Conservation (phyloP, 306 rosid species). For the Sicyos edulis region DNA sequence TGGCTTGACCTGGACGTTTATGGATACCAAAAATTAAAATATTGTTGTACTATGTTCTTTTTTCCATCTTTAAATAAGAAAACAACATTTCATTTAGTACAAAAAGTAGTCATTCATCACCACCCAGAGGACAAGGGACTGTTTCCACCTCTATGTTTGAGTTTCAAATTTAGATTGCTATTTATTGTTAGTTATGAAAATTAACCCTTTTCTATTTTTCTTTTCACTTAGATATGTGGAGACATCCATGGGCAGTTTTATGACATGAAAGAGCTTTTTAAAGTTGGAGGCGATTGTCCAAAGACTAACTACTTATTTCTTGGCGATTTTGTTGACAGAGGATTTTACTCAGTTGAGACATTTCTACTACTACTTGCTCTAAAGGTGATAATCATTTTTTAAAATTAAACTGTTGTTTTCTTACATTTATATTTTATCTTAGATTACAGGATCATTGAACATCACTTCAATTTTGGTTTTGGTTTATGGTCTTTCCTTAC, state of each 20-base stretch:
- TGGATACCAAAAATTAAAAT: too few species aligned
- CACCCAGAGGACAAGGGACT: background rate
- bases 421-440: background rate
- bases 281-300: constrained; percentile 98
- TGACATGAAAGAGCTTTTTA: constrained; percentile 98
- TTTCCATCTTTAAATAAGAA: background rate
- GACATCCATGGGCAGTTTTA: constrained; percentile 99
- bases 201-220: constrained; percentile 18
- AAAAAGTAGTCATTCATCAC: background rate
- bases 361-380: constrained; percentile 90
- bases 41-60: background rate
- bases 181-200: constrained; percentile 6
- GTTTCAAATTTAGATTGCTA: constrained; percentile 11
- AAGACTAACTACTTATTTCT: constrained; percentile 93
- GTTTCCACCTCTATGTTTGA: background rate
- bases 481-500: too few species aligned
- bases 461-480: background rate
- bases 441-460: background rate
- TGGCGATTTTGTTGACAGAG: constrained; percentile 98
- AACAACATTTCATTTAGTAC: background rate
- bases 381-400: constrained; percentile 51
- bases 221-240: constrained; percentile 69
- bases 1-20: too few species aligned
- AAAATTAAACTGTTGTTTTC: background rate
- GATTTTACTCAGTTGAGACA: constrained; percentile 88